Base-by-base conservation (phyloP, 306 rosid species). In the Pterocarpus macrocarpus region DNA sequence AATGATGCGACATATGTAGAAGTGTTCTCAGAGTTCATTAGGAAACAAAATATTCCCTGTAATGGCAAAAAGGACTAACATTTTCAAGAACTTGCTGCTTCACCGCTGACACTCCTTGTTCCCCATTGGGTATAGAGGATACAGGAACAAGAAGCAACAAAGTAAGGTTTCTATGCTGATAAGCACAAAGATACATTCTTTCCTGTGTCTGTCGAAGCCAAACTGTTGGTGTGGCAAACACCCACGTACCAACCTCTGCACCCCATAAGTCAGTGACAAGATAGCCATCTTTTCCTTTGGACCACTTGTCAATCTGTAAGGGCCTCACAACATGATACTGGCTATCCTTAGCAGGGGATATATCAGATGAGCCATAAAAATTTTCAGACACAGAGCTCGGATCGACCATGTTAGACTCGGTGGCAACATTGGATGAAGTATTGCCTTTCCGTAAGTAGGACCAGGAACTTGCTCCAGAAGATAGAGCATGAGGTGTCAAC, bases 241-340 rank as follows among this genome's bases (percentile, higher is more conserved):
- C 80, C 84, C 88, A 84, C 0, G 86, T 85, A 49, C 92, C 90
- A 83, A 92, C 79, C 84, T 92, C 98, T 73, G 86, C 88, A 64
- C 99, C 97, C 99, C 98, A 95, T 72, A 93, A 86, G 88, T 95
- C 99, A 82, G 94, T 91, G 84, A 87, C 92, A 83, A 95, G 94
- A 87, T 89, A 95, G 56, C 97, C 97, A 73, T 93, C 97, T 81
- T 90, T 93, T 76, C 98, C 99, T 82, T 87, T 95, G 65, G 97
- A 89, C 99, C 99, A 95, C 84, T 90, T 95, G 61, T 88, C 89
- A 61, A 69, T 90, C 85, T 87, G 89, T 80, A 95, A 90, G 76
- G 97, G 98, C 61, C 97, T 89, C 78, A 87, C 91, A 70, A 90
- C 87, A 75, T 35, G 87, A 84, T 84, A 71, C 53, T 81, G 86